phyloP scores from a whole-genome alignment of 768 basidiomycete genomes.

The Suillus discolor region DNA sequence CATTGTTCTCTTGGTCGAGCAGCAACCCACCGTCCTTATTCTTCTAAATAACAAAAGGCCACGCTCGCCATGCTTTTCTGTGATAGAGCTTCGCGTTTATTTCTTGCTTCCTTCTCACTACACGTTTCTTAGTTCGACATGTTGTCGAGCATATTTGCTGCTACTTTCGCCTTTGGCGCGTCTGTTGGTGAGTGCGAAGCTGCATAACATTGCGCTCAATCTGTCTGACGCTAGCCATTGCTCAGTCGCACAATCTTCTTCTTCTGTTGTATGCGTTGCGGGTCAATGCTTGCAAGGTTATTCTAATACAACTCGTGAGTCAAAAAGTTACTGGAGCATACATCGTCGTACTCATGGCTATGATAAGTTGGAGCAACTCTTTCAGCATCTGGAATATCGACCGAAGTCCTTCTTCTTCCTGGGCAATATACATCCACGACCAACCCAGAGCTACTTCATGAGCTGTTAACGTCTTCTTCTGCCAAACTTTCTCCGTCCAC shows the following conservation, averaged over 20 bases:
- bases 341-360: slow-evolving; percentile 15
- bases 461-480: slow-evolving; percentile 65
- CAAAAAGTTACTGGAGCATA: slow-evolving; percentile 14
- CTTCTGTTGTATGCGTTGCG: slow-evolving; percentile 78
- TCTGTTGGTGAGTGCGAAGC: slow-evolving; percentile 38
- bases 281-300: slow-evolving; percentile 85
- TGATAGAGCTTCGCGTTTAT: slow-evolving; percentile 25
- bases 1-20: slow-evolving; percentile 27
- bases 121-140: slow-evolving; percentile 35
- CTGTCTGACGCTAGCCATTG: slow-evolving; percentile 2
- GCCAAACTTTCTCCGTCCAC: slow-evolving; percentile 57
- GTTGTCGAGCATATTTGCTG: slow-evolving; percentile 41
- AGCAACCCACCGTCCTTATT: slow-evolving; percentile 30
- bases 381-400: slow-evolving; percentile 53
- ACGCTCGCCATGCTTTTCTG: slow-evolving; percentile 10
- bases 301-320: slow-evolving; percentile 71
- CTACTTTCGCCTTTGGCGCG: slow-evolving; percentile 39
- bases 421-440: slow-evolving; percentile 76
- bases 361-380: slow-evolving; percentile 68
- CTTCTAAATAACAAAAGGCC: slow-evolving; percentile 32
- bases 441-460: slow-evolving; percentile 71
- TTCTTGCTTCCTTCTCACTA: slow-evolving; percentile 22
- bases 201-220: not conserved
- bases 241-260: slow-evolving; percentile 56
- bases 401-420: slow-evolving; percentile 66